phyloP scores from a whole-genome alignment of 257 asterid genomes.

The Leonotis leonurus region DNA sequence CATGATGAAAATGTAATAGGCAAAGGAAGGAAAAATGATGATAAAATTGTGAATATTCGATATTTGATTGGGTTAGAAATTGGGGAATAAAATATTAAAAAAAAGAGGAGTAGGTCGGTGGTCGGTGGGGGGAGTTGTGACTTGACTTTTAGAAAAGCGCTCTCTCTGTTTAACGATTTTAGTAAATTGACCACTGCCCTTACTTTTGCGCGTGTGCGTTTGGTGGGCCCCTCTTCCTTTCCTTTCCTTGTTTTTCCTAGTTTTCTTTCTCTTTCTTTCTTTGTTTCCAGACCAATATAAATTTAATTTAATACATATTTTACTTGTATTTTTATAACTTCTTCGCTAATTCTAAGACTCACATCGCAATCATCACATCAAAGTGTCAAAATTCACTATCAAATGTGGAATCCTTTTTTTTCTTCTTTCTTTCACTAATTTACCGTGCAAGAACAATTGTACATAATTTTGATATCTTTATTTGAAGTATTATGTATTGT shows the following conservation, averaged over 20 bases:
- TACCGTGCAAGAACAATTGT: too few relatives aligned
- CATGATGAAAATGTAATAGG: background rate
- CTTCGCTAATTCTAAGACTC: too few relatives aligned
- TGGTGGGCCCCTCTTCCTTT: background rate
- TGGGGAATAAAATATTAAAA: background rate
- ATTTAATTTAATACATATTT: too few relatives aligned
- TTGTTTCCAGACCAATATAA: too few relatives aligned
- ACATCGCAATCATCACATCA: too few relatives aligned
- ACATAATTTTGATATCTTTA: too few relatives aligned
- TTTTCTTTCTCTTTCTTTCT: too few relatives aligned
- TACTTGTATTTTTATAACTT: too few relatives aligned
- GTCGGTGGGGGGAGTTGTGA: conserved; percentile 50
- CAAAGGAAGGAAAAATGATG: background rate
- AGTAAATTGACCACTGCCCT: conserved; percentile 19
- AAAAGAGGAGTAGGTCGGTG: conserved; percentile 50
- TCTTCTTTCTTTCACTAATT: too few relatives aligned
- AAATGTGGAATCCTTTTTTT: too few relatives aligned
- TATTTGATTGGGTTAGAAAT: background rate
- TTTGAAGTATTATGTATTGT: too few relatives aligned
- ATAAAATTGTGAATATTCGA: background rate
- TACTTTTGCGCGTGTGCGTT: conserved; percentile 13
- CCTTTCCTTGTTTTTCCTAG: background rate
- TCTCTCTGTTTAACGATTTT: conserved; percentile 34
- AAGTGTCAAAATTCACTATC: too few relatives aligned
- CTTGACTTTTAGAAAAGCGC: conserved; percentile 34